Conservation (phyloP, 495 filamentous ascomycete species). For the Talaromyces adpressus region DNA sequence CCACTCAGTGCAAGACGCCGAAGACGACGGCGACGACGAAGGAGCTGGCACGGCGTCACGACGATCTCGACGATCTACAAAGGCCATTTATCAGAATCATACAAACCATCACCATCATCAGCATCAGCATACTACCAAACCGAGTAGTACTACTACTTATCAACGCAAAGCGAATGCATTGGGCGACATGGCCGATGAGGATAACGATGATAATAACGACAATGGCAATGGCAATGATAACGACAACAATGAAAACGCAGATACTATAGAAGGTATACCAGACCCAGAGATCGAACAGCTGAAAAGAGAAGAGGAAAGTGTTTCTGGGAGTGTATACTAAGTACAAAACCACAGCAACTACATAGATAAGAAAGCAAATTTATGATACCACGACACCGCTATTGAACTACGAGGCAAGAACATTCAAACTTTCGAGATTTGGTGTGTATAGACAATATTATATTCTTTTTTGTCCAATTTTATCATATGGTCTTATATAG, state of each 20-base stretch:
- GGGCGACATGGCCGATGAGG: constrained; percentile 2
- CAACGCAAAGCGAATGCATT: constrained; percentile 10
- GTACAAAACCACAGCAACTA: background rate
- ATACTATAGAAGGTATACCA: background rate
- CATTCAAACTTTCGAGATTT: background rate
- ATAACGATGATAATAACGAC: background rate
- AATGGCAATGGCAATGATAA: background rate
- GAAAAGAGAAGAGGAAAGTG: constrained; percentile 5
- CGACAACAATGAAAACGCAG: background rate
- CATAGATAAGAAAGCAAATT: background rate
- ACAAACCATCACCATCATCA: constrained; percentile 16
- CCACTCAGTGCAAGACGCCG: constrained; percentile 28
- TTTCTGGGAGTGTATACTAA: constrained; percentile 4
- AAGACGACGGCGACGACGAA: constrained; percentile 46
- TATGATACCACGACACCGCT: background rate
- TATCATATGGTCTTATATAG: background rate
- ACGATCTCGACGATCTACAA: constrained; percentile 16
- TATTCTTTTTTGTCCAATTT: background rate
- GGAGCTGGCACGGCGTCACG: constrained; percentile 25
- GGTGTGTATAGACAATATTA: background rate
- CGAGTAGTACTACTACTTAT: background rate
- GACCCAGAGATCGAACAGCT: background rate
- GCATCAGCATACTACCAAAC: constrained; percentile 1
- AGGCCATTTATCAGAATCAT: constrained; percentile 18
- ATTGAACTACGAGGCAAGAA: background rate